Evolutionary conservation across 2,329 filamentous ascomycete species (phyloP), one percentile per base, ranked within the genome.

Genomic region (Ophioceras dolichostomum): DNA sequence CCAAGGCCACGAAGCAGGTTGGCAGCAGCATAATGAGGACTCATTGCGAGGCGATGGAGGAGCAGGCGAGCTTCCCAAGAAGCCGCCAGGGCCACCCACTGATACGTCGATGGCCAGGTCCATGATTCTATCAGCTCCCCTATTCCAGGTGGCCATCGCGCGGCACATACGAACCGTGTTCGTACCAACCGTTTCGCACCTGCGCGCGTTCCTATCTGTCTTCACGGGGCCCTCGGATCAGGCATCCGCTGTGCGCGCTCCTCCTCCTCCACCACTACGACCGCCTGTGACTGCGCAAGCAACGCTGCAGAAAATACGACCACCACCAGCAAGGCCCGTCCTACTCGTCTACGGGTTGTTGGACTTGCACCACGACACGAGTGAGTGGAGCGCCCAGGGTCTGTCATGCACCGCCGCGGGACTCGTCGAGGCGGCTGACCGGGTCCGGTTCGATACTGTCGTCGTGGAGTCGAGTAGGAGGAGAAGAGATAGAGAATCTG

Each of bases 371-470:
- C 68, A 72, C 18, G 67, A 73, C 38, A 82, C 79, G 1, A 76
- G 76, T 43, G 79, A 83, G 41, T 87, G 81, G 72, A 86, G 79
- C 36, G 80, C 77, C 0, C 83, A 87, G 55, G 83, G 82, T 0
- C 54, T 88, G 10, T 67, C 72, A 16, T 67, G 67, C 40, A 78
- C 76, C 1, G 64, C 76, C n/a, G 68, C 81, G 2, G 58, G 64
- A 0, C 56, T 83, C 2, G 68, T 83, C 8, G 80, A 85, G 40
- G 66, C 71, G 2, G 77, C 76, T 0, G 48, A 49, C 26, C 60
- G 65, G 14, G 53, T 57, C 6, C 55, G 51, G 1, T 64, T 71
- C 43, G 54, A 49, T 16, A 58, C 68, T 4, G 55, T 67, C 3
- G 40, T 76, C 7, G 45, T 69, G 3, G 73, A 79, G 49, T 62